Evolutionary conservation across 1,284 basidiomycete genomes (phyloP).

Genomic region (Vanrija sp.): DNA sequence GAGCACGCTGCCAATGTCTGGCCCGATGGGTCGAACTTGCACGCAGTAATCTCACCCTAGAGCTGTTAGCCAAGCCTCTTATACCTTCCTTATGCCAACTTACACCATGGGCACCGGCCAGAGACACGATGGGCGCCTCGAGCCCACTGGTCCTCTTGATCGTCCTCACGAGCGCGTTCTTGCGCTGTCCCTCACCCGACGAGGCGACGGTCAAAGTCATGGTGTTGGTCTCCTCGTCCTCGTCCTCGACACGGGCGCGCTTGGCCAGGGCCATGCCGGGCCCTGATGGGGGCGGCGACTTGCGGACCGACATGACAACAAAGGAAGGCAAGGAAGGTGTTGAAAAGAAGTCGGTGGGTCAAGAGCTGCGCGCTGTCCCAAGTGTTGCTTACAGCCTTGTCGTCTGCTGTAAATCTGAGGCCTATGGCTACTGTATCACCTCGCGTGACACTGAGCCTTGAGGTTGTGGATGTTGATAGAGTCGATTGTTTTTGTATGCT

Average conservation of each 20-base stretch:
- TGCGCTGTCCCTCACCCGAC: slow-evolving; percentile 43
- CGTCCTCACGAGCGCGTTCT: slow-evolving; percentile 43
- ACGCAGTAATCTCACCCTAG: slow-evolving; percentile 49
- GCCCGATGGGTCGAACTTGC: slow-evolving; percentile 49
- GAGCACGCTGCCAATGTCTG: slow-evolving; percentile 48
- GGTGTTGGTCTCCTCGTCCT: slow-evolving; percentile 20
- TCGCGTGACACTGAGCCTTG: too few relatives aligned
- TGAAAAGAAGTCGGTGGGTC: neutral
- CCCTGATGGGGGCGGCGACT: slow-evolving; percentile 42
- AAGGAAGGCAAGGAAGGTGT: neutral
- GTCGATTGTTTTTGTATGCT: too few relatives aligned
- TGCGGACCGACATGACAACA: slow-evolving; percentile 39
- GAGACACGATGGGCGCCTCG: slow-evolving; percentile 44
- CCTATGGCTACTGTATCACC: neutral
- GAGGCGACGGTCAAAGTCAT: slow-evolving; percentile 41
- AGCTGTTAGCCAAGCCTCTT: neutral
- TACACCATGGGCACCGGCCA: slow-evolving; percentile 46
- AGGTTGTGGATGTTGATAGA: neutral
- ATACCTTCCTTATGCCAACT: slow-evolving; percentile 10
- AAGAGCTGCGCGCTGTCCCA: neutral
- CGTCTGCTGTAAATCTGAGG: neutral
- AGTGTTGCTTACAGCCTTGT: neutral
- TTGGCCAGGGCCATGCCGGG: slow-evolving; percentile 44
- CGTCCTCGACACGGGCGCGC: slow-evolving; percentile 47
- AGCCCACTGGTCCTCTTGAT: slow-evolving; percentile 47